phyloP scores from a whole-genome alignment of 1,139 yeast genomes.

The Lodderomyces metapsilosis region DNA sequence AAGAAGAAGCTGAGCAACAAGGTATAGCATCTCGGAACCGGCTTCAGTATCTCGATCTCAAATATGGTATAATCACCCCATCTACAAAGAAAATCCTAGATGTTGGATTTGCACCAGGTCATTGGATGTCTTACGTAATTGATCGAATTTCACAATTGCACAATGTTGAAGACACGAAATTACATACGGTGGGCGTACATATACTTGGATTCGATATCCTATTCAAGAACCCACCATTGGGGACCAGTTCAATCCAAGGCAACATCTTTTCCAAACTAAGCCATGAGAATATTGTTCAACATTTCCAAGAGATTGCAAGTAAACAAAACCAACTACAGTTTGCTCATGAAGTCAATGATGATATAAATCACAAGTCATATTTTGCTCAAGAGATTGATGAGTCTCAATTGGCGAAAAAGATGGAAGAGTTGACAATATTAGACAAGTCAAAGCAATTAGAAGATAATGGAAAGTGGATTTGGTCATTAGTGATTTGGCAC shows the following conservation, averaged over 20 bases:
- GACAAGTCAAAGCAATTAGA: neutral
- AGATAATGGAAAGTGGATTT: slow-evolving; percentile 44
- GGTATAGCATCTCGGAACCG: slow-evolving; percentile 19
- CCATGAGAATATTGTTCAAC: slow-evolving; percentile 57
- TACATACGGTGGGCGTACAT: slow-evolving; percentile 52
- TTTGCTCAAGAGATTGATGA: slow-evolving; percentile 29
- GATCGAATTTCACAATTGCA: slow-evolving; percentile 29
- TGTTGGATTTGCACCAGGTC: slow-evolving; percentile 90
- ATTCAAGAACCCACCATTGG: slow-evolving; percentile 74
- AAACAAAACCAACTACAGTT: neutral
- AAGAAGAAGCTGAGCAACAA: slow-evolving; percentile 22
- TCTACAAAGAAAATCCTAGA: slow-evolving; percentile 33
- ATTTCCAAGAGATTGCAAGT: slow-evolving; percentile 47
- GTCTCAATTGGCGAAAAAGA: slow-evolving; percentile 2
- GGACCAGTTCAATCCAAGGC: slow-evolving; percentile 82
- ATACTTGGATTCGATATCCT: slow-evolving; percentile 85
- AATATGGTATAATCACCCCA: slow-evolving; percentile 26
- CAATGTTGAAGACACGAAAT: slow-evolving; percentile 36
- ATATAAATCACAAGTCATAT: slow-evolving; percentile 22
- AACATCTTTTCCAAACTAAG: slow-evolving; percentile 70
- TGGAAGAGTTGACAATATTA: neutral
- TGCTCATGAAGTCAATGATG: slow-evolving; percentile 3
- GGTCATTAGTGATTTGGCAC: slow-evolving; percentile 85
- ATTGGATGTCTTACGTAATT: slow-evolving; percentile 83
- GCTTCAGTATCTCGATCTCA: slow-evolving; percentile 29